Evolutionary conservation across 371 early-diverging fungal species (phyloP).

Genomic region (Mortierella sp.): DNA sequence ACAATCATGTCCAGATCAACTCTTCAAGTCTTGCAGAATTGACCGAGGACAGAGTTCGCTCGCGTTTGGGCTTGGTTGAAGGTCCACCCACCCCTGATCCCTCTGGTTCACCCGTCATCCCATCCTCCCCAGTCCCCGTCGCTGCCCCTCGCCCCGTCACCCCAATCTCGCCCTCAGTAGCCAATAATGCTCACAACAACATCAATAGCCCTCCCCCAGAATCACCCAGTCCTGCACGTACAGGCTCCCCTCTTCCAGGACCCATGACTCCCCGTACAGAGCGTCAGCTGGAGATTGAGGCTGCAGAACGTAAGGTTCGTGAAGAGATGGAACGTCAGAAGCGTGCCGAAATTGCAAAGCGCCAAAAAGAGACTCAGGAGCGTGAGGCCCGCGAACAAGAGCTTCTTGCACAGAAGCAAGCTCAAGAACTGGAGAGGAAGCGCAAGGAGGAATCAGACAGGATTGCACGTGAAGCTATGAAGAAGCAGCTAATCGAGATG

Average conservation of each 20-base stretch:
- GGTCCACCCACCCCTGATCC: conserved; percentile 51
- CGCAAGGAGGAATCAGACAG: conserved; percentile 49
- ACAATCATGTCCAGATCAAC: conserved; percentile 65
- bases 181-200: conserved; percentile 8
- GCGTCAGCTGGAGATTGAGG: conserved; percentile 49
- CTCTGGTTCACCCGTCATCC: conserved; percentile 45
- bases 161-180: conserved; percentile 14
- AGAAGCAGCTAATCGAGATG: conserved; percentile 49
- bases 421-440: conserved; percentile 34
- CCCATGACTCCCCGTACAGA: conserved; percentile 33
- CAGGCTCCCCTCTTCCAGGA: conserved; percentile 28
- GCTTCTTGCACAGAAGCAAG: conserved; percentile 40
- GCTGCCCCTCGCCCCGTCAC: conserved; percentile 56
- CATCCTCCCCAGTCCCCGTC: conserved; percentile 49
- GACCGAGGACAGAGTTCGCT: conserved; percentile 55
- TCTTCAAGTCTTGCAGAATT: conserved; percentile 62
- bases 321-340: conserved; percentile 54
- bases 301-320: conserved; percentile 44
- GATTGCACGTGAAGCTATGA: conserved; percentile 53
- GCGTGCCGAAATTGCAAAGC: conserved; percentile 36
- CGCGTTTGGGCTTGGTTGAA: conserved; percentile 50
- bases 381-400: conserved; percentile 53
- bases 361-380: conserved; percentile 45
- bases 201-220: conserved; percentile 13
- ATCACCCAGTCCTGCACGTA: conserved; percentile 17